Percentiles rank a stretch among this genome's conserved stretches.
These are phyloP conservation scores for Ustilago loliicola DNA, from an alignment of 1,284 basidiomycete species.

Conservation along the genomic window DNA sequence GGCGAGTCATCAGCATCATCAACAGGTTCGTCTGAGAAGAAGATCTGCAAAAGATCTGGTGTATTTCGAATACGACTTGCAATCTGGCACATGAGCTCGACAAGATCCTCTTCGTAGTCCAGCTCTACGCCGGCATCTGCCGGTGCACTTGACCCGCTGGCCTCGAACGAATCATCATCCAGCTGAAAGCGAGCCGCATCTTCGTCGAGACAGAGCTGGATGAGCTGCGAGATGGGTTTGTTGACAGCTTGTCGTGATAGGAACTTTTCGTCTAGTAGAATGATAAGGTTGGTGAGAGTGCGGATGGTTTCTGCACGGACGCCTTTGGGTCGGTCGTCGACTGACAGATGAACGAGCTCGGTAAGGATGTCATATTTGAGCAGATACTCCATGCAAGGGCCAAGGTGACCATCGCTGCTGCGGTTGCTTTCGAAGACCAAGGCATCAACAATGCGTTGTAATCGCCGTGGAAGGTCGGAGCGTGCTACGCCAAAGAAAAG, in stretches of 20 bases:
- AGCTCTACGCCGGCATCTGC: slow-evolving; percentile 6
- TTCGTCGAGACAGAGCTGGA: slow-evolving; percentile 89
- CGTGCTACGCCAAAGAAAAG: slow-evolving; percentile 82
- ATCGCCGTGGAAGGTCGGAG: slow-evolving; percentile 82
- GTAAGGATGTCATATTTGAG: slow-evolving; percentile 79
- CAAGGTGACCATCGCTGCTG: slow-evolving; percentile 80
- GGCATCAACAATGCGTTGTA: slow-evolving; percentile 87
- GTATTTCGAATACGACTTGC: slow-evolving; percentile 62
- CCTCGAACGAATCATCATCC: slow-evolving; percentile 74
- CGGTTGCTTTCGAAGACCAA: slow-evolving; percentile 87
- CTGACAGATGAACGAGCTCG: slow-evolving; percentile 62
- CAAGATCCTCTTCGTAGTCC: slow-evolving; percentile 54
- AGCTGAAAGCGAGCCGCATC: slow-evolving; percentile 85
- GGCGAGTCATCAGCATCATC: slow-evolving; percentile 20
- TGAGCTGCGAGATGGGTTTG: slow-evolving; percentile 85
- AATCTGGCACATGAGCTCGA: slow-evolving; percentile 66
- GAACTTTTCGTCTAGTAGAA: slow-evolving; percentile 68
- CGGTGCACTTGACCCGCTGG: slow-evolving; percentile 6
- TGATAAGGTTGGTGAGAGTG: slow-evolving; percentile 65
- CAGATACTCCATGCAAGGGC: slow-evolving; percentile 89
- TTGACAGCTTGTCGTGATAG: slow-evolving; percentile 73
- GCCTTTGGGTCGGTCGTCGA: slow-evolving; percentile 65
- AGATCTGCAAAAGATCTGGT: slow-evolving; percentile 63
- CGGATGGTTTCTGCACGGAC: slow-evolving; percentile 63
- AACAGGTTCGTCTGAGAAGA: slow-evolving; percentile 53